Base-by-base conservation (phyloP, 352 stramenopile genomes). In the Pythium guiyangense region DNA sequence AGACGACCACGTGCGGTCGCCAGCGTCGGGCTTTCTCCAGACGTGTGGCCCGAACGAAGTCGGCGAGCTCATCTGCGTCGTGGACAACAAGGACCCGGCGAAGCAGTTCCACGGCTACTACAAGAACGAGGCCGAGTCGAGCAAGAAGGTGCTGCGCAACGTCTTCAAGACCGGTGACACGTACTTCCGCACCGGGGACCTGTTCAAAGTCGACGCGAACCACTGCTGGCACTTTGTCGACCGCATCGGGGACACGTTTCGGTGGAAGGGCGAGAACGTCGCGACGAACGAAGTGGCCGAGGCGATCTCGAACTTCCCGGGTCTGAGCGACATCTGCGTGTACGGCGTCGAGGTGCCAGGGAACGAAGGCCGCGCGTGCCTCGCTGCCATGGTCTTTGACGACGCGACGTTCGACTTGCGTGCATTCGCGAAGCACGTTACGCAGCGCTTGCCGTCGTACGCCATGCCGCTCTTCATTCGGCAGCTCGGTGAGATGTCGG, bases 181-280 rank as follows among this genome's bases (percentile, higher is more conserved):
- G 58, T 98, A 96, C 69, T 97, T 97, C 60, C 84, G 88, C 42
- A 96, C 85, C 11, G 92, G 92, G 8, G 90, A 98, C 57, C 62
- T 98, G n/a, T 88, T 98, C 43, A 74, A 75, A 37, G 72, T 86
- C 45, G 89, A 97, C 57, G 57, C 68, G 29, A 61, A 74, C 8
- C 69, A 77, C 6, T 89, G 78, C 64, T 93, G 88, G 73, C 92
- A 94, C 64, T 98, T 96, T 52, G 70, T 95, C 6, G 92, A 98
- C 54, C 84, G 92, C 18, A 80, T 97, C 17, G 92, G 92, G 20
- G 92, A 98, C 59, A 98, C 91, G 18, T 98, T 97, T 63, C 81
- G 92, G 17, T 98, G 91, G 88, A 97, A 97, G 50, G 92, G 92
- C 25, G 91, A 98, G 57, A 98, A 97, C 56, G 87, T 97, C 17